Evolutionary conservation across 1,139 yeast genomes (phyloP).

Genomic region (Kurtzmaniella natalensis): DNA sequence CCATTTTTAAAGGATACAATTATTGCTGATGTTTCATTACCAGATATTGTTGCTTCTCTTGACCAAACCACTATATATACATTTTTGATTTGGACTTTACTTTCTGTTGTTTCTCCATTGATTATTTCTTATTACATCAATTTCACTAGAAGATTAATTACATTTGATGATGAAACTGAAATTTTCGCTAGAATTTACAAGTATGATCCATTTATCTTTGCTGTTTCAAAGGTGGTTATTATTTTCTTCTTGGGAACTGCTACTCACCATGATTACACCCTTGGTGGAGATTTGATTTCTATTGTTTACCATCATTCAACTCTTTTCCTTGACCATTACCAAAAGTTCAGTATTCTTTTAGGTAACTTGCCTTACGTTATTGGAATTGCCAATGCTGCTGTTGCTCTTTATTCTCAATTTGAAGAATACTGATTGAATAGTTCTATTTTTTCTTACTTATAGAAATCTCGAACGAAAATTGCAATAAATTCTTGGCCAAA

Average conservation of each 20-base stretch:
- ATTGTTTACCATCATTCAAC: slow-evolving; percentile 34
- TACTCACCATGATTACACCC: slow-evolving; percentile 11
- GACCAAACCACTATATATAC: slow-evolving; percentile 27
- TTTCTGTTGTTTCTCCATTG: slow-evolving; percentile 42
- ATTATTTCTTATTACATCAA: slow-evolving; percentile 47
- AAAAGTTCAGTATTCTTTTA: slow-evolving; percentile 30
- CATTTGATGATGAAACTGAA: slow-evolving; percentile 35
- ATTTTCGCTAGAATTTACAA: slow-evolving; percentile 34
- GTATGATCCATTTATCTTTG: slow-evolving; percentile 57
- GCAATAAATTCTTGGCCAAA: not conserved
- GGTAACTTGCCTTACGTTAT: slow-evolving; percentile 48
- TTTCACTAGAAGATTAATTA: slow-evolving; percentile 45
- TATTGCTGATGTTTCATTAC: slow-evolving; percentile 24
- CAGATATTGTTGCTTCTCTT: slow-evolving; percentile 35
- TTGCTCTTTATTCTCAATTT: slow-evolving; percentile 51
- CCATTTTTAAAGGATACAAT: slow-evolving; percentile 33
- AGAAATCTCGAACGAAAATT: too few relatives aligned
- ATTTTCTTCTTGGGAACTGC: slow-evolving; percentile 31
- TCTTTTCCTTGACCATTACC: slow-evolving; percentile 36
- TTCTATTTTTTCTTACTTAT: too few relatives aligned
- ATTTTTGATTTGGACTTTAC: slow-evolving; percentile 36
- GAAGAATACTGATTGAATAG: too few relatives aligned
- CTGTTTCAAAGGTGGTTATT: slow-evolving; percentile 45
- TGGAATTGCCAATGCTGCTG: slow-evolving; percentile 44
- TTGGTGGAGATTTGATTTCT: slow-evolving; percentile 29